Conservation (phyloP, 805 yeast genomes). For the Cyberlindnera mississippiensis region DNA sequence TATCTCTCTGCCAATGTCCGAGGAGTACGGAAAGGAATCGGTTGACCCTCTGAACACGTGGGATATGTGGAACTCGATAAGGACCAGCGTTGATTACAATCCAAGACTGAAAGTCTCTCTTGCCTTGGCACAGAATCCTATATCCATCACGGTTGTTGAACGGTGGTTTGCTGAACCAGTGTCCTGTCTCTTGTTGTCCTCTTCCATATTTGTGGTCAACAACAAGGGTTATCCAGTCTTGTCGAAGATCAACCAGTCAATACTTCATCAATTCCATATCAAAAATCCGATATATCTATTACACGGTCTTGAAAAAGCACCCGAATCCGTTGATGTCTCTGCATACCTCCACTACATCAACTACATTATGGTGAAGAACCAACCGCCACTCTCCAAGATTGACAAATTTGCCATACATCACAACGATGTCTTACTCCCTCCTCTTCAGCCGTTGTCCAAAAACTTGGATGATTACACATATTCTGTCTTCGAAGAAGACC, state of each 20-base stretch:
- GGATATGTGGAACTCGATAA: slow-evolving; percentile 71
- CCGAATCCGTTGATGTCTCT: slow-evolving; percentile 30
- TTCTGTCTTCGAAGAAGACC: slow-evolving; percentile 67
- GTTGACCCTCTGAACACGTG: slow-evolving; percentile 49
- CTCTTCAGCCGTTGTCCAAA: slow-evolving; percentile 68
- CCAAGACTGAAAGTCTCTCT: slow-evolving; percentile 62
- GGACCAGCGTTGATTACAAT: slow-evolving; percentile 52
- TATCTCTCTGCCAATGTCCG: slow-evolving; percentile 46
- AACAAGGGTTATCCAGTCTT: slow-evolving; percentile 62
- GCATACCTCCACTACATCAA: slow-evolving; percentile 42
- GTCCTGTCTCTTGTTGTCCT: slow-evolving; percentile 50
- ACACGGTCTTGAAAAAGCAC: slow-evolving; percentile 49
- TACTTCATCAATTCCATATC: slow-evolving; percentile 41
- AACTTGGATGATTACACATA: slow-evolving; percentile 59
- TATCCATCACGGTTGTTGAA: slow-evolving; percentile 47
- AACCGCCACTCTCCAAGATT: slow-evolving; percentile 27
- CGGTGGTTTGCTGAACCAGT: slow-evolving; percentile 73
- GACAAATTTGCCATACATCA: slow-evolving; percentile 31
- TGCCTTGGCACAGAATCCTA: slow-evolving; percentile 62
- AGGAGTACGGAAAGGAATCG: slow-evolving; percentile 31
- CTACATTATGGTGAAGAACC: slow-evolving; percentile 34
- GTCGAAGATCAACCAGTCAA: slow-evolving; percentile 50
- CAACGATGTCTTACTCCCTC: slow-evolving; percentile 37
- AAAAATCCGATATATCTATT: slow-evolving; percentile 42
- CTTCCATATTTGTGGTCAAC: slow-evolving; percentile 54